Conservation (phyloP, 2,329 filamentous ascomycete species). For the Coniochaeta hoffmannii region DNA sequence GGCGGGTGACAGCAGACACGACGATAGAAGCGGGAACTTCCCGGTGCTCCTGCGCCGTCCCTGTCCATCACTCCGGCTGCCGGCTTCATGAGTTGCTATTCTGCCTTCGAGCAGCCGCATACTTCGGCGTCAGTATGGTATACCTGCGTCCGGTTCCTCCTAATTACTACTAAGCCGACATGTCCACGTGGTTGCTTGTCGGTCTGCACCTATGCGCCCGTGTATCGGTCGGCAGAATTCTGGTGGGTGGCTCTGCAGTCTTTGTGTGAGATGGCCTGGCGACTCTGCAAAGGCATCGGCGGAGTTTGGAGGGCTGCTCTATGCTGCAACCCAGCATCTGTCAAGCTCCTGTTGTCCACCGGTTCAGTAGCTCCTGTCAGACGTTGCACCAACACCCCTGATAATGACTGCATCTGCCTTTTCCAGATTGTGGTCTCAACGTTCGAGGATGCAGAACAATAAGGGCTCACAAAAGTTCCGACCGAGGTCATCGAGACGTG, state of each 20-base stretch:
- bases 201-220: too few relatives aligned
- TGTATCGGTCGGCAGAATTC: too few relatives aligned
- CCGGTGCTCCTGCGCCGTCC: background rate
- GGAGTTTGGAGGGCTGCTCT: background rate
- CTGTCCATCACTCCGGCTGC: background rate
- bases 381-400: background rate
- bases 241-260: too few relatives aligned
- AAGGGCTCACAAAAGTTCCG: background rate
- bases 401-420: background rate
- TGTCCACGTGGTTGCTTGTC: too few relatives aligned
- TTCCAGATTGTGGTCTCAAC: background rate
- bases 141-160: too few relatives aligned
- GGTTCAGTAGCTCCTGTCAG: background rate
- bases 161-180: too few relatives aligned
- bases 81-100: too few relatives aligned
- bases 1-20: background rate
- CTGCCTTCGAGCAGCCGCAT: too few relatives aligned
- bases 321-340: background rate
- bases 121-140: too few relatives aligned
- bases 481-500: background rate
- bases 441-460: background rate
- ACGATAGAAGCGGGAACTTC: background rate
- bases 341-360: background rate
- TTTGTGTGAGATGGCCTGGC: background rate
- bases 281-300: background rate